Conservation (phyloP, 164 flowering plant species). For the Stephania cephalantha region DNA sequence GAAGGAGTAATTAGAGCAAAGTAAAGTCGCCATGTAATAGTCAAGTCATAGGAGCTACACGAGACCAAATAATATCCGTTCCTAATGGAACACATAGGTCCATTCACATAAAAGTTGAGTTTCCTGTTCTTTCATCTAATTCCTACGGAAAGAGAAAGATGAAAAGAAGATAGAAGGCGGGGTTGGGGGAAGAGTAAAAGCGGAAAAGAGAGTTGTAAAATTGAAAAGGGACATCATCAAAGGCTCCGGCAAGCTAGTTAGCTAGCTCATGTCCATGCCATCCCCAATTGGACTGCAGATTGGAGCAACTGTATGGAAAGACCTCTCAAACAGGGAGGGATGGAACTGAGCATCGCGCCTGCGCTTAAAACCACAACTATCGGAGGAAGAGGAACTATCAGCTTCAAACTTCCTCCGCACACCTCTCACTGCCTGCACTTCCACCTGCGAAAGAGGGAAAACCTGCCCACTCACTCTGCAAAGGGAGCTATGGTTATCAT, state of each 20-base stretch:
- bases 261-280: conserved; percentile 89
- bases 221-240: background rate
- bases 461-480: conserved; percentile 85
- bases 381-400: conserved; percentile 54
- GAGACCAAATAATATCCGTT: conserved; percentile 26
- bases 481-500: conserved; percentile 90
- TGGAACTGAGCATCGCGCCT: conserved; percentile 65
- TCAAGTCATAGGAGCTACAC: conserved; percentile 33
- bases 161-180: background rate
- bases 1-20: conserved; percentile 9
- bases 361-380: conserved; percentile 79
- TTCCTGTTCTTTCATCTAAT: conserved; percentile 18
- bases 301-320: conserved; percentile 71
- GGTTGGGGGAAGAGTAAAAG: background rate
- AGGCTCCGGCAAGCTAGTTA: background rate
- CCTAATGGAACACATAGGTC: conserved; percentile 41
- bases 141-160: conserved; percentile 8
- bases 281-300: conserved; percentile 95
- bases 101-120: conserved; percentile 21
- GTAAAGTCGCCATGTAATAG: conserved; percentile 21
- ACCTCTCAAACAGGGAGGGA: conserved; percentile 95
- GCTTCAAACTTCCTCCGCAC: conserved; percentile 85
- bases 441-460: conserved; percentile 71
- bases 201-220: background rate
- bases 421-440: conserved; percentile 87